These are phyloP conservation scores for Gamarada debralockiae DNA, from an alignment of 495 filamentous ascomycete genomes.

Conservation along the genomic window DNA sequence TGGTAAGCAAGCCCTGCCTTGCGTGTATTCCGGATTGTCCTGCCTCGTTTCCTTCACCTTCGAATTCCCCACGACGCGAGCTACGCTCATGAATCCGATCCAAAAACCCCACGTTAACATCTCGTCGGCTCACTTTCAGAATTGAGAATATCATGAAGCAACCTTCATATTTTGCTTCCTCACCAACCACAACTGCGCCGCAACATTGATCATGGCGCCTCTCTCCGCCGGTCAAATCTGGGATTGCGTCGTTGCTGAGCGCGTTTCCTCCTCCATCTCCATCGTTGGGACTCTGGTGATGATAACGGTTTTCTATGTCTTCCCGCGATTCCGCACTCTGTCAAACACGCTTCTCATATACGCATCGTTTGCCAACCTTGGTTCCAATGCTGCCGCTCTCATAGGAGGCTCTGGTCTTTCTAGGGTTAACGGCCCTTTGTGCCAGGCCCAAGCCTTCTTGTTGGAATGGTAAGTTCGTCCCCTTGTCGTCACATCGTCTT, in stretches of 20 bases:
- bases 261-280: slow-evolving; percentile 54
- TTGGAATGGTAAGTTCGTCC: slow-evolving; percentile 48
- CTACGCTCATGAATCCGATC: too few species aligned
- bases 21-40: too few species aligned
- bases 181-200: background rate
- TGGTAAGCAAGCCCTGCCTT: too few species aligned
- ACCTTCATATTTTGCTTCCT: too few species aligned
- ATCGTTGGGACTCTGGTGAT: slow-evolving; percentile 66
- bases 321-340: slow-evolving; percentile 57
- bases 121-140: too few species aligned
- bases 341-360: slow-evolving; percentile 82
- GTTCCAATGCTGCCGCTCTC: slow-evolving; percentile 71
- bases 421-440: slow-evolving; percentile 53
- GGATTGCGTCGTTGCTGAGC: slow-evolving; percentile 38
- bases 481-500: slow-evolving; percentile 36
- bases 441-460: slow-evolving; percentile 74
- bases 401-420: slow-evolving; percentile 54
- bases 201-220: background rate
- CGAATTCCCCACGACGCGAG: too few species aligned
- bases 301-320: slow-evolving; percentile 58
- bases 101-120: too few species aligned
- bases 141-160: too few species aligned
- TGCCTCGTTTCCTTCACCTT: too few species aligned
- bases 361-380: slow-evolving; percentile 77
- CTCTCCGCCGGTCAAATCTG: slow-evolving; percentile 22